Evolutionary conservation across 805 yeast genomes (phyloP).

Genomic region (Kodamaea leandrae): DNA sequence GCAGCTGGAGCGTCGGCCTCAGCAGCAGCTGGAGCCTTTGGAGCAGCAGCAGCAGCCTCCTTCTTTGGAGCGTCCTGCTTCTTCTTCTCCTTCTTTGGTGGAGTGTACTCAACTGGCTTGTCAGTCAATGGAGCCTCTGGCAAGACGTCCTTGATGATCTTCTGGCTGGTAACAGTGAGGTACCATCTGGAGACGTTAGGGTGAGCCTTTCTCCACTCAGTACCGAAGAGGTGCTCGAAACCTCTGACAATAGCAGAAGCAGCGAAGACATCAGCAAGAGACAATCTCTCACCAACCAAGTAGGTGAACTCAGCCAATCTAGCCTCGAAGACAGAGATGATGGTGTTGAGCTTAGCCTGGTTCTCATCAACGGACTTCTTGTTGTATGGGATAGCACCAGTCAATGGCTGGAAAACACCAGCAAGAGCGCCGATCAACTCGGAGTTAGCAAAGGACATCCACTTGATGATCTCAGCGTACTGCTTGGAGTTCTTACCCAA

Average conservation of each 20-base stretch:
- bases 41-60: slow-evolving; percentile 21
- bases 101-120: slow-evolving; percentile 58
- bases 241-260: slow-evolving; percentile 48
- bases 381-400: slow-evolving; percentile 73
- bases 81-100: slow-evolving; percentile 76
- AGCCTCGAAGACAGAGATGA: slow-evolving; percentile 24
- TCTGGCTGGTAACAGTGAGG: slow-evolving; percentile 49
- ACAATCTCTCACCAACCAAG: slow-evolving; percentile 47
- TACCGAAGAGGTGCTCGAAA: slow-evolving; percentile 58
- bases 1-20: slow-evolving; percentile 37
- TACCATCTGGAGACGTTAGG: slow-evolving; percentile 73
- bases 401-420: slow-evolving; percentile 54
- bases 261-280: slow-evolving; percentile 44
- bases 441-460: slow-evolving; percentile 74
- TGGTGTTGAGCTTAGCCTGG: slow-evolving; percentile 25
- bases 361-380: slow-evolving; percentile 61
- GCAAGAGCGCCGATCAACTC: slow-evolving; percentile 52
- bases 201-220: slow-evolving; percentile 59
- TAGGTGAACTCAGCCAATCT: slow-evolving; percentile 43
- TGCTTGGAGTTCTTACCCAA: slow-evolving; percentile 67
- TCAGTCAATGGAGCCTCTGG: slow-evolving; percentile 57
- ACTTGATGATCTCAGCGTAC: slow-evolving; percentile 64
- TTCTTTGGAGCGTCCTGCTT: slow-evolving; percentile 38
- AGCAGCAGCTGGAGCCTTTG: slow-evolving; percentile 30
- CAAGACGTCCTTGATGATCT: slow-evolving; percentile 33